Evolutionary conservation across 2,329 filamentous ascomycete species (phyloP), one percentile per base, ranked within the genome.

Genomic region (Emydomyces testavorans): DNA sequence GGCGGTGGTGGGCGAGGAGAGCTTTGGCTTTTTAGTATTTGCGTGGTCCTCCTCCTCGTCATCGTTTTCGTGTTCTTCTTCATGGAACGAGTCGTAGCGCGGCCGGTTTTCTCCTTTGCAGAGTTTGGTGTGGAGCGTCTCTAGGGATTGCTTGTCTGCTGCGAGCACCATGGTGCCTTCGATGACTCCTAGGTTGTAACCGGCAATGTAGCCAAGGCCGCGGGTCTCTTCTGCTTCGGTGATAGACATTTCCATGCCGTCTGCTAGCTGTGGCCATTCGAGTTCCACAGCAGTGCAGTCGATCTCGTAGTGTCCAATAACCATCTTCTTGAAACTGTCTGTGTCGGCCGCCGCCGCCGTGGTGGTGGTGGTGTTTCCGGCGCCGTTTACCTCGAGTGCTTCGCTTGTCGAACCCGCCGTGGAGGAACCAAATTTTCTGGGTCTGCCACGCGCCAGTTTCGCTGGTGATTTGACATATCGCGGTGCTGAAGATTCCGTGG

Each of bases 91-190:
- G 8, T 21, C 10, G 26, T 26, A 26, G 13, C 21, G 38, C 24
- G 11, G 16, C 23, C 8, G 31, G 28, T 32, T n/a, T 43, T 26
- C 43, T 26, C 35, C 37, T 23, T 47, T 20, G 18, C 20, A 37
- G 11, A 45, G 13, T 8, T 45, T 29, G 6, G 15, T 26, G n/a
- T 49, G 35, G 21, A 50, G 49, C 16, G 24, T 43, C 21, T 46
- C 23, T 6, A 52, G 35, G 13, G 51, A 40, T 3, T 29, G 16
- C 23, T 50, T 43, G 26, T 46, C 40, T n/a, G 43, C 6, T 10
- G 52, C 52, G 20, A 55, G 46, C 4, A 54, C 26, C 52, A 55
- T 55, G 5, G 52, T 54, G 3, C 53, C 53, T 39, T 55, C 52
- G n/a, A 55, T 7, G 10, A 53, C 46, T 5, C 53, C 53, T 28